Evolutionary conservation across 352 stramenopile species (phyloP).

Genomic region (Pythium coloratum): DNA sequence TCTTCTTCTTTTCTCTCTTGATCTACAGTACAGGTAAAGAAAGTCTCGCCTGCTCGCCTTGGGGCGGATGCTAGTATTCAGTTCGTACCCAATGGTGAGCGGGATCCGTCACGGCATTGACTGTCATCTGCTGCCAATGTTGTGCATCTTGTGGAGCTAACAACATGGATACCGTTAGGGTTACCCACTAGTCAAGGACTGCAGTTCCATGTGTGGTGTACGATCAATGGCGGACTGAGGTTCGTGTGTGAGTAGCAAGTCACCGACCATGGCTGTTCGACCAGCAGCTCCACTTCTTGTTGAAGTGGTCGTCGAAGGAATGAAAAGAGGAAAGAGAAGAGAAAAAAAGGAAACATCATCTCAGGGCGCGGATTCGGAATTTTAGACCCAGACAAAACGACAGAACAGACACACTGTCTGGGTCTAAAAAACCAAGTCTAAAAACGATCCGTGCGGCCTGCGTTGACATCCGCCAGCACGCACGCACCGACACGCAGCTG

Average conservation of each 20-base stretch:
- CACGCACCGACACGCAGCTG: conserved; percentile 5
- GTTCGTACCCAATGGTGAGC: not conserved
- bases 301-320: conserved; percentile 4
- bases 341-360: not conserved
- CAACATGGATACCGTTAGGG: not conserved
- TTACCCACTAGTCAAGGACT: no score
- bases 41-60: no score
- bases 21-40: not conserved
- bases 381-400: conserved; percentile 1
- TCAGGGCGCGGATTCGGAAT: not conserved
- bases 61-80: not conserved
- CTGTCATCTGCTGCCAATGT: conserved; percentile 1
- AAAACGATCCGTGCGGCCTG: not conserved
- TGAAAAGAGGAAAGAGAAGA: not conserved
- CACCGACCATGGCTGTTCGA: not conserved
- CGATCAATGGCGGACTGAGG: not conserved
- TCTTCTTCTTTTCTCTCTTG: not conserved
- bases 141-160: conserved; percentile 2
- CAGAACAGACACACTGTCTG: not conserved
- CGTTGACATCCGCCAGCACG: conserved; percentile 1
- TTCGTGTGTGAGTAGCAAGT: not conserved
- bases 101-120: not conserved
- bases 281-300: conserved; percentile 3
- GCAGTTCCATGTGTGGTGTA: no score
- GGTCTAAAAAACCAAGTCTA: not conserved